Percentiles rank a stretch among this genome's conserved stretches.
Conservation (phyloP, 495 filamentous ascomycete species). For the Sordaria brevicollis region DNA sequence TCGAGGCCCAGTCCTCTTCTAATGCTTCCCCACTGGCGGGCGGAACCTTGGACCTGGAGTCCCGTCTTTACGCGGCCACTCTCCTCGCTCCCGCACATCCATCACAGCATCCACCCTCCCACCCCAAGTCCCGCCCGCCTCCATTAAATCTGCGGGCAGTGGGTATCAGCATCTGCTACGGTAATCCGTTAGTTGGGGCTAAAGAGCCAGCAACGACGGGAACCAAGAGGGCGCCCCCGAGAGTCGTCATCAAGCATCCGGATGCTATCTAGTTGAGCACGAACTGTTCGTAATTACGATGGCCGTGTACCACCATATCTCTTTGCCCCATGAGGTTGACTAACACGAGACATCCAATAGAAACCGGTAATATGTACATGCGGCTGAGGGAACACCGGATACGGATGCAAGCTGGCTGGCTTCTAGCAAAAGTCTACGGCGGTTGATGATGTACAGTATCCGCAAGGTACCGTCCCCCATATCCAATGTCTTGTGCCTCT, state of each 20-base stretch:
- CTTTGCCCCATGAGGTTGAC: not conserved
- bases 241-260: not conserved
- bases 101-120: not conserved
- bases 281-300: not conserved
- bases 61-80: not conserved
- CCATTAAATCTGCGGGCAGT: not conserved
- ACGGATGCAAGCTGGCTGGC: not conserved
- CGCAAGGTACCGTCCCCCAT: not conserved
- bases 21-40: not conserved
- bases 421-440: not conserved
- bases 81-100: not conserved
- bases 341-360: not conserved
- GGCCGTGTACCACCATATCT: not conserved
- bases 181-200: not conserved
- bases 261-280: not conserved
- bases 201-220: not conserved
- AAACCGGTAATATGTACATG: not conserved
- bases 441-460: not conserved
- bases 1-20: not conserved
- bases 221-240: not conserved
- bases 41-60: not conserved
- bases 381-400: not conserved
- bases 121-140: not conserved
- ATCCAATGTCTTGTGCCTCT: not conserved
- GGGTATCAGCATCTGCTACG: not conserved